Percentiles rank a stretch among this genome's conserved stretches.
Conservation (phyloP, 2,329 filamentous ascomycete species). For the Tolypocladium ophioglossoides region DNA sequence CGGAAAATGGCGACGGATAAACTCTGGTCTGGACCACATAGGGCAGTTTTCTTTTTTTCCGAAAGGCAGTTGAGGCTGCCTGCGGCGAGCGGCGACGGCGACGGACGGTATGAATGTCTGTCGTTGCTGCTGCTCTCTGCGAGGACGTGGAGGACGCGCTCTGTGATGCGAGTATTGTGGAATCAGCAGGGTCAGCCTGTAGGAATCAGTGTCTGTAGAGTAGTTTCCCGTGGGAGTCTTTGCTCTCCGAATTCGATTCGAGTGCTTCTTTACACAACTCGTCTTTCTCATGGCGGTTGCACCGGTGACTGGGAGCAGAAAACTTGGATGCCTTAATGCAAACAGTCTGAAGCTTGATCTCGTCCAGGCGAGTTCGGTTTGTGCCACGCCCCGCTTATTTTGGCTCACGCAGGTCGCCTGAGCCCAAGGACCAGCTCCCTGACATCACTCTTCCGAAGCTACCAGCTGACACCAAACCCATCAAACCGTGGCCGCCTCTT, state of each 20-base stretch:
- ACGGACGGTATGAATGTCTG: neutral
- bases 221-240: neutral
- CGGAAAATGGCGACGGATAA: neutral
- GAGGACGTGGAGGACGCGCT: neutral
- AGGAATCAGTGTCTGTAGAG: too few relatives aligned
- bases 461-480: too few relatives aligned
- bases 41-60: neutral
- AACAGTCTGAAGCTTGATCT: too few relatives aligned
- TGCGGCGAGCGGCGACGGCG: neutral
- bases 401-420: too few relatives aligned
- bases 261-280: neutral
- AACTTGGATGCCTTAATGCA: too few relatives aligned
- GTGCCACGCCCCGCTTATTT: too few relatives aligned
- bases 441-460: too few relatives aligned
- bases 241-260: neutral
- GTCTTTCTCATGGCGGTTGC: too few relatives aligned
- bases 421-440: too few relatives aligned
- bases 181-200: neutral
- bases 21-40: neutral
- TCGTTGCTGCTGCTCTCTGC: neutral
- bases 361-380: too few relatives aligned
- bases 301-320: too few relatives aligned
- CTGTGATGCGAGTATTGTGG: neutral
- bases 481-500: too few relatives aligned
- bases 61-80: neutral